A percentile compares a stretch with the other conserved stretches of the same genome.
Evolutionary conservation across 805 yeast genomes (phyloP).

Genomic region (Wickerhamomyces strasburgensis): DNA sequence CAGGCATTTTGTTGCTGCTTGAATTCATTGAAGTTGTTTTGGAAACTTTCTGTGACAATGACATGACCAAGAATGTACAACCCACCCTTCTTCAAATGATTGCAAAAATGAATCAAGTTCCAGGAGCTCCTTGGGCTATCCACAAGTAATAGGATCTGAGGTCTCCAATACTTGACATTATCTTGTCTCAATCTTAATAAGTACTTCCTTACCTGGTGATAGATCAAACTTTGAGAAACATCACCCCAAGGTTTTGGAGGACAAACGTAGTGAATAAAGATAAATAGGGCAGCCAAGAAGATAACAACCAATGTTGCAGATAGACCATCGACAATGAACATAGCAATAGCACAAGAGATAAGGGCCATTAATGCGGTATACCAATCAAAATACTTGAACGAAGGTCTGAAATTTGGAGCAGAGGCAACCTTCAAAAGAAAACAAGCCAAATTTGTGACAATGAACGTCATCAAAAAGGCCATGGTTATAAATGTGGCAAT

Average conservation of each 20-base stretch:
- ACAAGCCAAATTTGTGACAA: slow-evolving; percentile 92
- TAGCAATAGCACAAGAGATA: slow-evolving; percentile 64
- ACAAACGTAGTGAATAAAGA: slow-evolving; percentile 80
- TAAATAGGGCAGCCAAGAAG: slow-evolving; percentile 58
- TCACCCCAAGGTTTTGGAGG: slow-evolving; percentile 99
- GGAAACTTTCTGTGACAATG: slow-evolving; percentile 59
- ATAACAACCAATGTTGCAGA: slow-evolving; percentile 76
- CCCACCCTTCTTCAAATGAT: slow-evolving; percentile 93
- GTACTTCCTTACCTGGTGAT: slow-evolving; percentile 95
- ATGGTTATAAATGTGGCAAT: slow-evolving; percentile 94
- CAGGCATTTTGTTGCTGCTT: slow-evolving; percentile 74
- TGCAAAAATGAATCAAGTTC: slow-evolving; percentile 89
- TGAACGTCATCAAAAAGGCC: slow-evolving; percentile 95
- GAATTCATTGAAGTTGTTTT: slow-evolving; percentile 62
- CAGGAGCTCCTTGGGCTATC: slow-evolving; percentile 92
- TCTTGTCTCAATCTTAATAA: slow-evolving; percentile 77
- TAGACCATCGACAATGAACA: slow-evolving; percentile 91
- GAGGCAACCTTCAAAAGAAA: slow-evolving; percentile 80
- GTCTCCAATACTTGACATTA: slow-evolving; percentile 97
- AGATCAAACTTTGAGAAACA: slow-evolving; percentile 90
- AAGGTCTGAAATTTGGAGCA: slow-evolving; percentile 98
- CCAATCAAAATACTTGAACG: slow-evolving; percentile 81
- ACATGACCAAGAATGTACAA: slow-evolving; percentile 91
- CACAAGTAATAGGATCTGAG: slow-evolving; percentile 82
- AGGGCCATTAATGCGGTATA: slow-evolving; percentile 80